phyloP scores from a whole-genome alignment of 352 stramenopile genomes.

The Globisporangium lucens region DNA sequence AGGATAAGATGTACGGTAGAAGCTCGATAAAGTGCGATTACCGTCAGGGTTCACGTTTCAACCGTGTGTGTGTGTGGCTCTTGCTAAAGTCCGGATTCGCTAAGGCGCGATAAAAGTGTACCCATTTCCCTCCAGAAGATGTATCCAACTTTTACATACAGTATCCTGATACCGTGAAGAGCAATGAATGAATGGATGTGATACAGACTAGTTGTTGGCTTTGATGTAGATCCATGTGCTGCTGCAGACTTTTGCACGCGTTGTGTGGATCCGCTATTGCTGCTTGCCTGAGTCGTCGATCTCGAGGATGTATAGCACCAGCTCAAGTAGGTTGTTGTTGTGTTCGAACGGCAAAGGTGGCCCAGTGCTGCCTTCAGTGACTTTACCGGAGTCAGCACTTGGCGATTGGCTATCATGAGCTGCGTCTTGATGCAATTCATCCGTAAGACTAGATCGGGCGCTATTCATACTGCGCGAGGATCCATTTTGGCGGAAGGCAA shows the following conservation, averaged over 20 bases:
- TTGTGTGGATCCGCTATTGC: background rate
- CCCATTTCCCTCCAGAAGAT: background rate
- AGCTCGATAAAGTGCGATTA: background rate
- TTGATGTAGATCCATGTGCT: no score
- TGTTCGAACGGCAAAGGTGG: background rate
- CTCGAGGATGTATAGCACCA: background rate
- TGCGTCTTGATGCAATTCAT: background rate
- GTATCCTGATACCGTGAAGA: no score
- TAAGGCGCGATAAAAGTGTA: background rate
- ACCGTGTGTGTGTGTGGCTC: no score
- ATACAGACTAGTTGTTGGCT: no score
- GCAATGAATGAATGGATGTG: no score
- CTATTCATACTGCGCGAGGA: background rate
- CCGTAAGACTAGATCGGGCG: background rate
- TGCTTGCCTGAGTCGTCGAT: background rate
- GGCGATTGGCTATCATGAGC: background rate
- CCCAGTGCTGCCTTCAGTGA: background rate
- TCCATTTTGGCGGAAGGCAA: background rate
- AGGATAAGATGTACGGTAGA: background rate
- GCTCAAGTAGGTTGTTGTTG: background rate
- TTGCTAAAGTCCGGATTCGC: background rate
- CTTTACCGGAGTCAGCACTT: background rate
- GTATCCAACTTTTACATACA: no score
- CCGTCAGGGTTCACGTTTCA: no score
- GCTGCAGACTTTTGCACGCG: background rate